Evolutionary conservation across 805 yeast species (phyloP), one percentile per base, ranked within the genome.

Genomic region (Wickerhamomyces hampshirensis): DNA sequence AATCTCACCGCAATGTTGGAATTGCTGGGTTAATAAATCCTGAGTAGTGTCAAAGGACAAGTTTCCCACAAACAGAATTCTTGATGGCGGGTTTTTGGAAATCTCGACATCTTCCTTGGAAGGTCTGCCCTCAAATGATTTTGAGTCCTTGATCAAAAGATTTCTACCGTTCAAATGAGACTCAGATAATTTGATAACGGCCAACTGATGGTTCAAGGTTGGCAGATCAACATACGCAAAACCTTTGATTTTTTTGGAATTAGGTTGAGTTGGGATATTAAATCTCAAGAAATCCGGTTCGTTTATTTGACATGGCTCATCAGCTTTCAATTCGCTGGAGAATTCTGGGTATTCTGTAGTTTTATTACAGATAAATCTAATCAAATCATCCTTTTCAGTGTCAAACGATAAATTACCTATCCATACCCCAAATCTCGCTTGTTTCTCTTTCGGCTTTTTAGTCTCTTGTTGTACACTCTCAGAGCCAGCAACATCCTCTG

Each of bases 1-100:
- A 40, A 94, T 91, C 44, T 84, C 88, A 27, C 98, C 97, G 63
- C 95, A 88, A 52, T 83, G 91, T 60, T 83, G 82, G 68, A 91
- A 91, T 44, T 85, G 95, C 48, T 77, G 82, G 46, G 77, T 79
- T 30, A 91, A 65, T 44, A 78, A 60, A 21, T 84, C 94, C 42
- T 83, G 79, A 1, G 94, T 84, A 8, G 97, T 85, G 55, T 89
- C 97, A 54, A 87, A 93, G 0, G 97, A 80, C 30, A 93, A 66
- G 56, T 93, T 93, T 30, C 98, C 98, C 14, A 91, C 94, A 55
- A 93, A 93, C 38, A 91, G 63, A 42, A 88, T 84, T 47, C 95
- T 69, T 3, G 93, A 80, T 2, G 98, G 96, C 26, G 95, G 94
- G 55, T 87, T 84, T 55, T 83, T 82, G 18, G 81, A 73, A 31